Percentiles rank a stretch among this genome's conserved stretches.
Conservation (phyloP, 2,329 filamentous ascomycete species). For the Fusarium solani-melongenae region DNA sequence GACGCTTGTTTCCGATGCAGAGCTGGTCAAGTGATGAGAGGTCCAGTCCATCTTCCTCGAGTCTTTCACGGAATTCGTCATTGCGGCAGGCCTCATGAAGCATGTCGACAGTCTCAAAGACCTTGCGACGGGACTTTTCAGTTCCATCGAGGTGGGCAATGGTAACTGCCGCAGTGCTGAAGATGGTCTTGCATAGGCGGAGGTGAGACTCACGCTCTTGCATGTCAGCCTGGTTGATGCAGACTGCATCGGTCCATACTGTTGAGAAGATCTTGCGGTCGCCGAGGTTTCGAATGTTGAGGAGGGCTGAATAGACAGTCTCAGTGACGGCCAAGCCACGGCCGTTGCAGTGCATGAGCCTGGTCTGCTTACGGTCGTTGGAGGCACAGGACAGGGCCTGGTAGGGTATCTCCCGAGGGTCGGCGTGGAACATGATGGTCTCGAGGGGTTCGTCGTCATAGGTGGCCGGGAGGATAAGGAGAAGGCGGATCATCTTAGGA, state of each 20-base stretch:
- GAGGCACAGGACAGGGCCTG: slow-evolving; percentile 7
- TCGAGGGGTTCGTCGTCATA: slow-evolving; percentile 9
- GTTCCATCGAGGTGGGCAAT: slow-evolving; percentile 6
- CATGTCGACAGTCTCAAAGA: slow-evolving; percentile 12
- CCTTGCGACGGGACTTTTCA: slow-evolving; percentile 12
- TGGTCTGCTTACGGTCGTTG: slow-evolving; percentile 12
- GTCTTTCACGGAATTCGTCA: slow-evolving; percentile 3
- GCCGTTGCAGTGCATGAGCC: slow-evolving; percentile 14
- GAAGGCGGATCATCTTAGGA: slow-evolving; percentile 12
- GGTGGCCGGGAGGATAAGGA: slow-evolving; percentile 5
- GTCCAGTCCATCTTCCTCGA: slow-evolving; percentile 4
- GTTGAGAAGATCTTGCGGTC: slow-evolving; percentile 14
- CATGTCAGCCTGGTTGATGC: slow-evolving; percentile 9
- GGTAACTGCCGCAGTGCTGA: slow-evolving; percentile 8
- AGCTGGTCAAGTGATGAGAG: slow-evolving; percentile 11
- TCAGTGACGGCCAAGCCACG: neutral
- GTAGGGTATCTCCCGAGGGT: slow-evolving; percentile 6
- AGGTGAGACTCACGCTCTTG: slow-evolving; percentile 6
- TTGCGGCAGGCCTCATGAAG: slow-evolving; percentile 10
- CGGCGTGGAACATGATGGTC: slow-evolving; percentile 12
- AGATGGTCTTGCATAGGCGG: slow-evolving; percentile 8
- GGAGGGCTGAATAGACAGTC: slow-evolving; percentile 5
- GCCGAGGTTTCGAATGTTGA: slow-evolving; percentile 10
- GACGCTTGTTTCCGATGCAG: slow-evolving; percentile 7
- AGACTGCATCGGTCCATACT: slow-evolving; percentile 5